Evolutionary conservation across 2,329 filamentous ascomycete genomes (phyloP), one percentile per base, ranked within the genome.

Genomic region (Neospermospora avenae): DNA sequence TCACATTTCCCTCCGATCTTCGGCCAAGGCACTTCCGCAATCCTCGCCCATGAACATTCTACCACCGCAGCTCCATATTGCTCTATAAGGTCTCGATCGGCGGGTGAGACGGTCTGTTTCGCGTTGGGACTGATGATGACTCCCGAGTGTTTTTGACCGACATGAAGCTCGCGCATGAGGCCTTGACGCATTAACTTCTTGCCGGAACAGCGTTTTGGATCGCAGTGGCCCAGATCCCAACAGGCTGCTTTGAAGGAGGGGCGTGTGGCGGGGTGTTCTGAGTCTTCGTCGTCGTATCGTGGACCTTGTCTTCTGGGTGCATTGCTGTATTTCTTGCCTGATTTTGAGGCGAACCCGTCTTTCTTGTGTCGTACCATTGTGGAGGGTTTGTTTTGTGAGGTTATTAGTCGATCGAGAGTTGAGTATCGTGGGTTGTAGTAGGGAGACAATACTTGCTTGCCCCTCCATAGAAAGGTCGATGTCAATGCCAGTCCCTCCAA

Each of bases 181-280:
- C 93, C 93, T 58, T 96, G 84, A 65, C 88, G 87, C 84, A 99
- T 96, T 35, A 99, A 83, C 65, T 91, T 87, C 79, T 99, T 99
- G 34, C 95, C 95, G 0, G 93, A 97, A 77, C 95, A 99, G 68
- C 93, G 83, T 76, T 97, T 98, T 8, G 93, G 91, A 72, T 99
- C 95, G 79, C 95, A 99, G 78, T 99, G 95, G 63, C 93, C 93
- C 35, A 99, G 82, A 72, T 99, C 95, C 95, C 95, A 99, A 75
- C 93, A 97, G 61, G 93, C 95, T 52, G 95, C 93, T 77, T 96
- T 96, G 83, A 93, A 97, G 22, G 78, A 71, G 41, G 77, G 86
- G 65, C 69, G 83, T 52, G 70, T 62, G 57, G 69, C 60, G 58
- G 70, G 71, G 57, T 76, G 69, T 64, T 74, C 66, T 67, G 68